These are phyloP conservation scores for Gossypium stocksii DNA, from an alignment of 345 rosid species.

Conservation along the genomic window DNA sequence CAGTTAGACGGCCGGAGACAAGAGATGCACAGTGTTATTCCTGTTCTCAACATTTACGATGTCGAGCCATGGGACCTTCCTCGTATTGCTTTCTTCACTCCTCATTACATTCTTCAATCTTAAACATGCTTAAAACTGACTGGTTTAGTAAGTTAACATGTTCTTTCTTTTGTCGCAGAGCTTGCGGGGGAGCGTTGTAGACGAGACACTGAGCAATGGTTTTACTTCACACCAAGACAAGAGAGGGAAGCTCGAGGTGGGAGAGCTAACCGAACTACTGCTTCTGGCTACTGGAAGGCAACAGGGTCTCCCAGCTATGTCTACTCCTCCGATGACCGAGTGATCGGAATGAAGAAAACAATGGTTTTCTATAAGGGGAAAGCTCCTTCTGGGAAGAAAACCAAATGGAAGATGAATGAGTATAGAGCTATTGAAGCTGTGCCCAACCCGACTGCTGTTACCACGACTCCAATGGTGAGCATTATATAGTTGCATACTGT, in stretches of 20 bases:
- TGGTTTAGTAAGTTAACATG: slow-evolving; percentile 1
- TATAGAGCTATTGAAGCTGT: slow-evolving; percentile 67
- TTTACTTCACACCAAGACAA: slow-evolving; percentile 80
- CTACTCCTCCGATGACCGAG: slow-evolving; percentile 56
- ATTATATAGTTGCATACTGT: neutral
- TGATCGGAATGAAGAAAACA: slow-evolving; percentile 79
- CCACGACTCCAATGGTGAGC: slow-evolving; percentile 42
- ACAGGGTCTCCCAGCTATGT: slow-evolving; percentile 89
- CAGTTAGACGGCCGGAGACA: slow-evolving; percentile 51
- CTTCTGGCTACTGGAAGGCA: slow-evolving; percentile 94
- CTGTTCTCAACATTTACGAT: slow-evolving; percentile 49
- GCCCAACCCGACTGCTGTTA: slow-evolving; percentile 20
- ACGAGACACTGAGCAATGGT: slow-evolving; percentile 88
- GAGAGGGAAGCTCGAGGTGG: slow-evolving; percentile 89
- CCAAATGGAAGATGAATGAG: slow-evolving; percentile 96
- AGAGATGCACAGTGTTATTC: slow-evolving; percentile 59
- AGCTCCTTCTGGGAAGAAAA: slow-evolving; percentile 78
- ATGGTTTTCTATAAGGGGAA: slow-evolving; percentile 93
- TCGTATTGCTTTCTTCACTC: slow-evolving; percentile 31
- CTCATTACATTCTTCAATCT: neutral
- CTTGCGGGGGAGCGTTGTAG: slow-evolving; percentile 55
- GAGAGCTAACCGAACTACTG: slow-evolving; percentile 67
- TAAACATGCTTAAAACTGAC: neutral
- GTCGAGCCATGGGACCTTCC: slow-evolving; percentile 77
- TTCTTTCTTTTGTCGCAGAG: slow-evolving; percentile 35